A percentile compares a stretch with the other conserved stretches of the same genome.
Evolutionary conservation across 192 early-diverging fungal genomes (phyloP).

Genomic region (Coemansia sp.): DNA sequence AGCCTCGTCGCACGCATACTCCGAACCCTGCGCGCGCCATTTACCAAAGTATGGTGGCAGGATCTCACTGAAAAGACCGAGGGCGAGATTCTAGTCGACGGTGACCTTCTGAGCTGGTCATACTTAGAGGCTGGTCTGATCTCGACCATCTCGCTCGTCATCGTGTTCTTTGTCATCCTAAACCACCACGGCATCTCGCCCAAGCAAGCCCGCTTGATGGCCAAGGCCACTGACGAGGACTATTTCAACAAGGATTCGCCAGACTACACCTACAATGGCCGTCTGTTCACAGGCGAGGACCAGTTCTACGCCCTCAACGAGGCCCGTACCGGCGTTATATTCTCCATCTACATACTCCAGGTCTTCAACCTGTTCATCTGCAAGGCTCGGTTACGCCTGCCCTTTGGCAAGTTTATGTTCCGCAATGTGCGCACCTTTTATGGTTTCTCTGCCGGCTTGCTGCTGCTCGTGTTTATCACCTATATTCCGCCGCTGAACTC

Average conservation of each 20-base stretch:
- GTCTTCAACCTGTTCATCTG: slow-evolving; percentile 94
- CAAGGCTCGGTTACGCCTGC: slow-evolving; percentile 78
- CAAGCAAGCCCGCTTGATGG: slow-evolving; percentile 61
- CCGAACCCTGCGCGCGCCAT: slow-evolving; percentile 48
- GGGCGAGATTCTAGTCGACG: slow-evolving; percentile 88
- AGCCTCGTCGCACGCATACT: slow-evolving; percentile 27
- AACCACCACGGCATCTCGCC: slow-evolving; percentile 69
- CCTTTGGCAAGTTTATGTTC: slow-evolving; percentile 83
- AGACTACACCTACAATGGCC: slow-evolving; percentile 45
- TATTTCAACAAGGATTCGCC: slow-evolving; percentile 60
- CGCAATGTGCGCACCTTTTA: slow-evolving; percentile 73
- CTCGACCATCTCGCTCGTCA: slow-evolving; percentile 69
- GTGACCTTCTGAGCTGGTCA: slow-evolving; percentile 76
- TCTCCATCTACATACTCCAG: slow-evolving; percentile 70
- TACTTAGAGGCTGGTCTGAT: slow-evolving; percentile 88
- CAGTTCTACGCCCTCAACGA: slow-evolving; percentile 74
- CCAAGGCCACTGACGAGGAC: slow-evolving; percentile 46
- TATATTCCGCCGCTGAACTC: slow-evolving; percentile 82
- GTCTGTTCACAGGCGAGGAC: slow-evolving; percentile 52
- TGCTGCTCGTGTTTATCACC: slow-evolving; percentile 74
- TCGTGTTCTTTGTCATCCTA: slow-evolving; percentile 81
- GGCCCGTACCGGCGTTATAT: slow-evolving; percentile 81
- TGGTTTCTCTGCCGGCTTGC: slow-evolving; percentile 69
- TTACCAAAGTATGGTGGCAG: slow-evolving; percentile 63
- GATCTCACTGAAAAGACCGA: slow-evolving; percentile 70